Evolutionary conservation across 192 early-diverging fungal species (phyloP), one percentile per base, ranked within the genome.

Genomic region (Coemansia sp.): DNA sequence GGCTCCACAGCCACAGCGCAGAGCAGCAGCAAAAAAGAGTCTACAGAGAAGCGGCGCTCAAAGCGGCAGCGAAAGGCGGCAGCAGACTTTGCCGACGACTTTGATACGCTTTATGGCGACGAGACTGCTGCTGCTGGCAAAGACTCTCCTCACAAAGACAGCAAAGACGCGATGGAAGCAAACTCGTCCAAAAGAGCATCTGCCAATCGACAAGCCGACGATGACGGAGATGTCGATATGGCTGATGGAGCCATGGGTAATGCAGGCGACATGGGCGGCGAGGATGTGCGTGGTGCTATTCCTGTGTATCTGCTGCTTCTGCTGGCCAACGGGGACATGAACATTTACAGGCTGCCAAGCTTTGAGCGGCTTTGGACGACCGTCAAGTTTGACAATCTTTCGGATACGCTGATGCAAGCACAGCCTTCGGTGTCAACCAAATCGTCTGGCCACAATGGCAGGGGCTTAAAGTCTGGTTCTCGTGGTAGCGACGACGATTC

Each of bases 31-130:
- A n/a, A n/a, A n/a, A n/a, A n/a, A n/a, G n/a, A n/a, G n/a, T n/a
- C n/a, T n/a, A n/a, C n/a, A n/a, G n/a, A n/a, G n/a, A n/a, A n/a
- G n/a, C n/a, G n/a, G n/a, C n/a, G n/a, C n/a, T n/a, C n/a, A n/a
- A 53, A 50, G 40, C 58, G 53, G 13, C 57, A 46, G 23, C 57
- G 40, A 22, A 55, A 45, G 39, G 39, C 48, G 28, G 41, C 17
- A 4, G 40, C 6, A 2, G 20, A 5, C 17, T 18, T 14, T 14
- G 67, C 23, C 19, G 60, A 60, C 25, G 48, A 27, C 15, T 55
- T 58, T 46, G 62, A 65, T 29, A 62, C 64, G 19, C 51, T 58
- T 23, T 77, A 76, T 37, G 58, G 67, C 6, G 79, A 69, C 15
- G 64, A 78, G 4, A 68, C 67, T 25, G 50, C 34, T 1, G n/a